Percentiles rank a stretch among this genome's conserved stretches.
Evolutionary conservation across 345 rosid genomes (phyloP).

Genomic region (Populus pruinosa): DNA sequence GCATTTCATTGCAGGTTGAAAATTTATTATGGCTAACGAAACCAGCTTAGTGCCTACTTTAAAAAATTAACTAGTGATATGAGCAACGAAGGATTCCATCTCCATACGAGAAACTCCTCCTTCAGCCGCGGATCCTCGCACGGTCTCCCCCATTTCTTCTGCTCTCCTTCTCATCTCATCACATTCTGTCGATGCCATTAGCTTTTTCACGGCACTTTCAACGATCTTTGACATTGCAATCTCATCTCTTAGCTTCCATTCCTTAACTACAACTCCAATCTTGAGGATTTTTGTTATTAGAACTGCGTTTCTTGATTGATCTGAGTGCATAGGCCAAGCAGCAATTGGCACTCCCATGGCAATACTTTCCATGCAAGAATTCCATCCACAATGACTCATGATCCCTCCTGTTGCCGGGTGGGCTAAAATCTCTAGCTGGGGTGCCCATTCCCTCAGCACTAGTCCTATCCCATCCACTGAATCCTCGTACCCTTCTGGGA

Average conservation of each 20-base stretch:
- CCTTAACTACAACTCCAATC: conserved; percentile 35
- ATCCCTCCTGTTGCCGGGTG: conserved; percentile 21
- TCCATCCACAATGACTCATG: too few species aligned
- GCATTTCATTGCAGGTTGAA: too few species aligned
- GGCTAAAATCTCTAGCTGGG: conserved; percentile 52
- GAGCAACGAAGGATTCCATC: conserved; percentile 45
- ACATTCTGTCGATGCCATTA: conserved; percentile 54
- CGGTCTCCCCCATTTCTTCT: conserved; percentile 18
- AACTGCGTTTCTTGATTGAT: conserved; percentile 49
- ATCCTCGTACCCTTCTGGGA: conserved; percentile 44
- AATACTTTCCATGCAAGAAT: too few species aligned
- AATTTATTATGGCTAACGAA: too few species aligned
- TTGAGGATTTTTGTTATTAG: conserved; percentile 38
- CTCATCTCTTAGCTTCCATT: conserved; percentile 29
- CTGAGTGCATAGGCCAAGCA: conserved; percentile 60
- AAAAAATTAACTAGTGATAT: conserved; percentile 25
- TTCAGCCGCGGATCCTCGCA: conserved; percentile 25
- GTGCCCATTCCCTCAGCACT: conserved; percentile 56
- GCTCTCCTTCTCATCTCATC: conserved; percentile 45
- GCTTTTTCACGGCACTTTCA: conserved; percentile 25
- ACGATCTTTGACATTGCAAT: conserved; percentile 19
- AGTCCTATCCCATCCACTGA: conserved; percentile 34
- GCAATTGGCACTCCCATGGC: too few species aligned
- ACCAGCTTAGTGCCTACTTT: too few species aligned
- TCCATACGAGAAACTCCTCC: conserved; percentile 43